Conservation (phyloP, 306 rosid species). For the Pyrus bretschneideri region DNA sequence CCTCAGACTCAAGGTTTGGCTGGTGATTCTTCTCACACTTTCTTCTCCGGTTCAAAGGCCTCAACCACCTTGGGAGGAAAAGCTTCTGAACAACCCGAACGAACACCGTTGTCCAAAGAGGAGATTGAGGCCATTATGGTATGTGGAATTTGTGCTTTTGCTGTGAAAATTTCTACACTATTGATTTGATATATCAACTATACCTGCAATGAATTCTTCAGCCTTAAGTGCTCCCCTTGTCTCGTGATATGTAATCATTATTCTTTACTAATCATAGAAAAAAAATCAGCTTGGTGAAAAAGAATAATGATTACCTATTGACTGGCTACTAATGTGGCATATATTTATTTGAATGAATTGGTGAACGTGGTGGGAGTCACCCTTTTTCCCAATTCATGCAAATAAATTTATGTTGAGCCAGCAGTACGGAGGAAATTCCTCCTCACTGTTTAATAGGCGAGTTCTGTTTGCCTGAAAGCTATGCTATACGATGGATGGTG, state of each 20-base stretch:
- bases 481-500: background rate
- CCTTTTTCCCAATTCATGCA: conserved; percentile 1
- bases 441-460: background rate
- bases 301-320: background rate
- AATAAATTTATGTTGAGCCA: background rate
- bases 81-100: conserved; percentile 88
- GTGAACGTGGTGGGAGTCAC: background rate
- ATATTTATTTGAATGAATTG: background rate
- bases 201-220: background rate
- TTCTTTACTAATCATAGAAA: background rate
- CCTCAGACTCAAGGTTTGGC: conserved; percentile 31
- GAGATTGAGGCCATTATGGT: conserved; percentile 97
- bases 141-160: conserved; percentile 22
- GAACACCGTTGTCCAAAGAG: conserved; percentile 74
- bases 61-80: conserved; percentile 61
- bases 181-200: background rate
- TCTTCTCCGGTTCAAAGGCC: conserved; percentile 47
- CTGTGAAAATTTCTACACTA: background rate
- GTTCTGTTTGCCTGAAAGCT: background rate
- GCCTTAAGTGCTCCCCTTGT: background rate
- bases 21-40: conserved; percentile 27
- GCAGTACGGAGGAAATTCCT: background rate
- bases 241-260: background rate
- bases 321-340: background rate
- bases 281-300: background rate